phyloP scores from a whole-genome alignment of 2,329 filamentous ascomycete species.

The Phaeosphaeria sp. region DNA sequence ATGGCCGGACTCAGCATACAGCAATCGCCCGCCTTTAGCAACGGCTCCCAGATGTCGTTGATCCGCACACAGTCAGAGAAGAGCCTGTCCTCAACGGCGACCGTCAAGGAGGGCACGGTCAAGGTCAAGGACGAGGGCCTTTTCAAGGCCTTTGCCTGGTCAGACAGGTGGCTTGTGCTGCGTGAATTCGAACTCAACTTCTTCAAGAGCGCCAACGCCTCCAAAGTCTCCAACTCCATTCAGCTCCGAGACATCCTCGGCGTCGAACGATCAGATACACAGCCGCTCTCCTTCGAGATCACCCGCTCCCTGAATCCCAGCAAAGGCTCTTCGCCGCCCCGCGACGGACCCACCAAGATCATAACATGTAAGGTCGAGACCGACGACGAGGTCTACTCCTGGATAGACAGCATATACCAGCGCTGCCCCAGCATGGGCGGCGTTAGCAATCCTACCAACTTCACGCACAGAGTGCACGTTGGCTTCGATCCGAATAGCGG shows the following conservation, averaged over 20 bases:
- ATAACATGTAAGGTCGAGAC: slow-evolving; percentile 93
- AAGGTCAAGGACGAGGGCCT: slow-evolving; percentile 91
- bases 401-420: slow-evolving; percentile 98
- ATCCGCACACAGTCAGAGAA: slow-evolving; percentile 51
- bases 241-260: slow-evolving; percentile 86
- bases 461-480: slow-evolving; percentile 95
- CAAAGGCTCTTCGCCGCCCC: slow-evolving; percentile 69
- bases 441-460: slow-evolving; percentile 98
- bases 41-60: slow-evolving; percentile 48
- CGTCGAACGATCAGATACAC: slow-evolving; percentile 88
- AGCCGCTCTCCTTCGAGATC: slow-evolving; percentile 93
- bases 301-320: slow-evolving; percentile 70
- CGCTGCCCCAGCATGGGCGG: slow-evolving; percentile 97
- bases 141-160: slow-evolving; percentile 82
- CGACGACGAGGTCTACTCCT: slow-evolving; percentile 96
- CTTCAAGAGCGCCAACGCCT: slow-evolving; percentile 83
- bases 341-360: slow-evolving; percentile 81
- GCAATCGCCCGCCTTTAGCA: slow-evolving; percentile 58
- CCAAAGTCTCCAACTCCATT: slow-evolving; percentile 84
- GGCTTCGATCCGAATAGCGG: slow-evolving; percentile 96
- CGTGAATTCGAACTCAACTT: slow-evolving; percentile 94
- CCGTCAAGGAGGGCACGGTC: slow-evolving; percentile 72
- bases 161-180: slow-evolving; percentile 88
- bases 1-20: slow-evolving; percentile 79
- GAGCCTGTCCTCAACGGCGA: slow-evolving; percentile 39